Evolutionary conservation across 2,329 filamentous ascomycete species (phyloP).

Genomic region (Hypoxylon sp.): DNA sequence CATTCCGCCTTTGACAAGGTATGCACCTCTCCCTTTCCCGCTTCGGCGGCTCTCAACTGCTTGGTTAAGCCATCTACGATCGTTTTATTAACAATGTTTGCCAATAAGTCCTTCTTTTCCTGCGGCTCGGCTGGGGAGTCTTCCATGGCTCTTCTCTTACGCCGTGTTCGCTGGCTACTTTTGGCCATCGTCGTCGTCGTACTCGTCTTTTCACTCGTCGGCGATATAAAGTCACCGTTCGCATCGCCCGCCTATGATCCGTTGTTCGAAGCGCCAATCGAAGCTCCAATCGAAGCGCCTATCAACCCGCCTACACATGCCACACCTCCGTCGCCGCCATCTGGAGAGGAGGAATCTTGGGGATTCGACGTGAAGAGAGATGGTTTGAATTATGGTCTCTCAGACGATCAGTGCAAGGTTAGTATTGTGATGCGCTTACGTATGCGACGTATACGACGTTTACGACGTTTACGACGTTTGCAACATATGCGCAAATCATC

Average conservation of each 20-base stretch:
- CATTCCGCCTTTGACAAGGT: slow-evolving; percentile 15
- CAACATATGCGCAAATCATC: not conserved
- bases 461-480: no score
- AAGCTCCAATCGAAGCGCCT: slow-evolving; percentile 1
- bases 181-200: slow-evolving; percentile 23
- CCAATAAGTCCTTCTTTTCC: slow-evolving; percentile 24
- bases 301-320: slow-evolving; percentile 4
- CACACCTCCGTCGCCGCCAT: not conserved
- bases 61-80: not conserved
- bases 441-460: no score
- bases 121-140: slow-evolving; percentile 23
- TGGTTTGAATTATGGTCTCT: slow-evolving; percentile 36
- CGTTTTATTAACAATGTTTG: slow-evolving; percentile 22
- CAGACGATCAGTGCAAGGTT: slow-evolving; percentile 36
- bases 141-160: slow-evolving; percentile 24
- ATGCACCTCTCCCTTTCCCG: slow-evolving; percentile 10
- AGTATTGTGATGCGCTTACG: no score
- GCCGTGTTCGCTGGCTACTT: slow-evolving; percentile 30
- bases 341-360: slow-evolving; percentile 19
- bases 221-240: slow-evolving; percentile 16
- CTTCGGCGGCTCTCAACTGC: slow-evolving; percentile 6
- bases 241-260: slow-evolving; percentile 5
- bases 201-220: slow-evolving; percentile 13
- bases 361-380: slow-evolving; percentile 33
- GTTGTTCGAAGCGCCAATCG: slow-evolving; percentile 3